Percentiles rank a stretch among this genome's conserved stretches.
Conservation (phyloP, 2,329 filamentous ascomycete genomes). For the Penicillium sp. region DNA sequence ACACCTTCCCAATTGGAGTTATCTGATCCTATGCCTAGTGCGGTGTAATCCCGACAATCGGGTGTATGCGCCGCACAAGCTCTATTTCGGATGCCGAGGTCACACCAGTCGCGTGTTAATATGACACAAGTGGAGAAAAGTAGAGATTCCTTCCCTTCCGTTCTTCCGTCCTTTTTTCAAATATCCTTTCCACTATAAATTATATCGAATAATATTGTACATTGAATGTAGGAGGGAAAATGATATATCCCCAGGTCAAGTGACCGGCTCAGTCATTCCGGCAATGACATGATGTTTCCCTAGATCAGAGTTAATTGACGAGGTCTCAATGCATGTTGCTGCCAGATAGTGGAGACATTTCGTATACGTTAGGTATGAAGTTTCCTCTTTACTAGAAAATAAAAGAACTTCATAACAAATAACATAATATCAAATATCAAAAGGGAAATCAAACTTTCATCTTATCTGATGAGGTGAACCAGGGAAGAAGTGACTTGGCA, state of each 20-base stretch:
- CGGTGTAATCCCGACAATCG: slow-evolving; percentile 6
- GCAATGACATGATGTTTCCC: neutral
- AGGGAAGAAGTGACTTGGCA: slow-evolving; percentile 8
- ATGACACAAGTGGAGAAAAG: slow-evolving; percentile 1
- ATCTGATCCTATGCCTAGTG: slow-evolving; percentile 3
- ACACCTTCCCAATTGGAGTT: neutral
- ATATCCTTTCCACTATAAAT: neutral
- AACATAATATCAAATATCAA: neutral
- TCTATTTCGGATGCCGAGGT: slow-evolving; percentile 3
- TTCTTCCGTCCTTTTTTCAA: neutral
- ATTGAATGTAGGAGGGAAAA: neutral
- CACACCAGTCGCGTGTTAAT: slow-evolving; percentile 1
- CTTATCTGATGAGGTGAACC: slow-evolving; percentile 22
- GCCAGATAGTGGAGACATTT: slow-evolving; percentile 2
- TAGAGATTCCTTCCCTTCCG: neutral
- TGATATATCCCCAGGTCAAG: neutral
- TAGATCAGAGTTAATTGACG: neutral
- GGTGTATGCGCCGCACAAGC: neutral
- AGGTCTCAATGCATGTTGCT: slow-evolving; percentile 1
- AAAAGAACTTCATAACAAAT: neutral
- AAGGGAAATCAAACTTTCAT: slow-evolving; percentile 8
- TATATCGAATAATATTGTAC: neutral
- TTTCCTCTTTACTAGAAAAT: neutral
- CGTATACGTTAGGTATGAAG: neutral
- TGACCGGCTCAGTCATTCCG: neutral